Evolutionary conservation across 768 basidiomycete species (phyloP).

Genomic region (Psilocybe sp.): DNA sequence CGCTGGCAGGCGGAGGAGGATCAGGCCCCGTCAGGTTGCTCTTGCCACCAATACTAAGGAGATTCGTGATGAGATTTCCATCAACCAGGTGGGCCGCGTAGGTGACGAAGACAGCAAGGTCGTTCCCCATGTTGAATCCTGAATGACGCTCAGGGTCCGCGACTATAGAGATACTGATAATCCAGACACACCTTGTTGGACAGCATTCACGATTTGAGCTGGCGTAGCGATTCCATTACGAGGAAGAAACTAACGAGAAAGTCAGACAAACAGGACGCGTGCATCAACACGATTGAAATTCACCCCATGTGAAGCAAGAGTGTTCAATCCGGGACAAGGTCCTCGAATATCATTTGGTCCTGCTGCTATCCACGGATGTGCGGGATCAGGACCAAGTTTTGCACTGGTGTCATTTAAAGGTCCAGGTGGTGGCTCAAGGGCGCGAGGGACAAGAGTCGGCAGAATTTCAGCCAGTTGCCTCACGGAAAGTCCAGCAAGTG

Average conservation of each 20-base stretch:
- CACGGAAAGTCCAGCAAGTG: too few relatives aligned
- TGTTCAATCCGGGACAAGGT: conserved; percentile 23
- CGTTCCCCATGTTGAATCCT: conserved; percentile 23
- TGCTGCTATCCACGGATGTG: conserved; percentile 19
- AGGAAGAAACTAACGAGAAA: neutral
- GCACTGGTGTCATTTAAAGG: conserved; percentile 17
- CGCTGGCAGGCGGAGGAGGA: conserved; percentile 20
- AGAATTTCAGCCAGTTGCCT: too few relatives aligned
- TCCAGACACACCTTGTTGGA: too few relatives aligned
- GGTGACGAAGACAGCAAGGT: conserved; percentile 18
- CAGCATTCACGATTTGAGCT: too few relatives aligned
- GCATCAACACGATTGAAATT: neutral
- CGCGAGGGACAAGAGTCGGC: too few relatives aligned
- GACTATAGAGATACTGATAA: too few relatives aligned
- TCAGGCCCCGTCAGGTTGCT: conserved; percentile 18
- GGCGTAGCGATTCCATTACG: too few relatives aligned
- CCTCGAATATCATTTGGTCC: conserved; percentile 19
- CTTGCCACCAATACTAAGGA: conserved; percentile 22
- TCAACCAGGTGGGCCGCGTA: conserved; percentile 22
- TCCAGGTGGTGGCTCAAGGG: conserved; percentile 9
- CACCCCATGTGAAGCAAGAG: conserved; percentile 23
- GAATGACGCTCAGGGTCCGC: neutral
- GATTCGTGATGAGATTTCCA: conserved; percentile 20
- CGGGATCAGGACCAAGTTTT: conserved; percentile 22
- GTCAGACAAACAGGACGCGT: neutral